Evolutionary conservation across 2,329 filamentous ascomycete genomes (phyloP).

Genomic region (Eutypella sp.): DNA sequence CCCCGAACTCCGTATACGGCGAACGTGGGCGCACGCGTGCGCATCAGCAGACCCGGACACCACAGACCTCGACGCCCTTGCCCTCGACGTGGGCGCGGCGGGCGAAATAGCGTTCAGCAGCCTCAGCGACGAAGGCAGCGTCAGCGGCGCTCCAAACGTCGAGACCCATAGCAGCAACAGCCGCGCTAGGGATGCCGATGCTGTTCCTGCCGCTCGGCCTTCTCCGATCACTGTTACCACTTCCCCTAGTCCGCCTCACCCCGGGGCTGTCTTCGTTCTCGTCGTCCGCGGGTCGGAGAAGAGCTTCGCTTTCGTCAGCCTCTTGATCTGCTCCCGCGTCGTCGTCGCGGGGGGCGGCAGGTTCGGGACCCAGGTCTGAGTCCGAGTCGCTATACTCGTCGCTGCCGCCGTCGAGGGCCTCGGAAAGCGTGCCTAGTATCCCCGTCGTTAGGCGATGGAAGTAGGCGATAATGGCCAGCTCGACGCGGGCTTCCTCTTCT

Average conservation of each 20-base stretch:
- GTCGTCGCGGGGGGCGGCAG: conserved; percentile 26
- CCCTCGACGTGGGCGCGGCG: conserved; percentile 59
- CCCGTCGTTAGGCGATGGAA: conserved; percentile 71
- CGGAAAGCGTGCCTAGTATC: conserved; percentile 57
- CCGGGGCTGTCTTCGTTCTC: conserved; percentile 17
- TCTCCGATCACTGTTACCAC: background rate
- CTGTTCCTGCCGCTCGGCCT: conserved; percentile 26
- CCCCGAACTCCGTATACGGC: too few species aligned
- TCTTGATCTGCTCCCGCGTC: conserved; percentile 34
- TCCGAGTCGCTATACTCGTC: conserved; percentile 37
- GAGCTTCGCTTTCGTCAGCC: conserved; percentile 22
- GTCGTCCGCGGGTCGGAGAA: conserved; percentile 12
- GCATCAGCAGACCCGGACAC: conserved; percentile 64
- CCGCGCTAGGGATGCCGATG: conserved; percentile 57
- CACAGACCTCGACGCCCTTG: conserved; percentile 69
- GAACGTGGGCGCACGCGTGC: too few species aligned
- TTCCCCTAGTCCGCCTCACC: background rate
- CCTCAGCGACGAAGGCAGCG: conserved; percentile 60
- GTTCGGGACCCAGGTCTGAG: conserved; percentile 32
- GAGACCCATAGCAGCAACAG: conserved; percentile 67
- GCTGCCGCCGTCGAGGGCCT: conserved; percentile 46
- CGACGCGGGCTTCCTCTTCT: conserved; percentile 44
- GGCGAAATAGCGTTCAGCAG: conserved; percentile 62
- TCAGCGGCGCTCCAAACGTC: conserved; percentile 73
- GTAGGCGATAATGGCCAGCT: conserved; percentile 73